Conservation (phyloP, 495 filamentous ascomycete species). For the Aspergillus panamensis region DNA sequence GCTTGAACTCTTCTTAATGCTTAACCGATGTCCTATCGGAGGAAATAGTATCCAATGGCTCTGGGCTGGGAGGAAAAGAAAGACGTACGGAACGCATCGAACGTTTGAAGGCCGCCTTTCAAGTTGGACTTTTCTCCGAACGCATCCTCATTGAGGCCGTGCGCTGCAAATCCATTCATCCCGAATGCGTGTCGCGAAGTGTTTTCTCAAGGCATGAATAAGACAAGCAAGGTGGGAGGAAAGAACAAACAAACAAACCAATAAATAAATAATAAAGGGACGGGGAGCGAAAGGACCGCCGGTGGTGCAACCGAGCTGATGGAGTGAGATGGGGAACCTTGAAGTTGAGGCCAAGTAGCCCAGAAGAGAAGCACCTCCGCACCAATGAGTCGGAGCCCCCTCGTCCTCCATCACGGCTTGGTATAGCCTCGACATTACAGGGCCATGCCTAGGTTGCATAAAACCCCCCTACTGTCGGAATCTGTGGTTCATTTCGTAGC, state of each 20-base stretch:
- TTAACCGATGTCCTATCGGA: too few relatives aligned
- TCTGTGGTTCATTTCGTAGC: neutral
- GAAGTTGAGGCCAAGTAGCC: conserved; percentile 41
- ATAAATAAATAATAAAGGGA: conserved; percentile 15
- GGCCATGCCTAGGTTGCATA: neutral
- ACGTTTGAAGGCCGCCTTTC: conserved; percentile 66
- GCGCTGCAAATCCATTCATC: conserved; percentile 71
- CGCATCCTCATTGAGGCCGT: conserved; percentile 68
- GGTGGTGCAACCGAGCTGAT: neutral
- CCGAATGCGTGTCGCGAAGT: conserved; percentile 25
- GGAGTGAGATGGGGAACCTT: conserved; percentile 24
- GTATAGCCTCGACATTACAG: neutral
- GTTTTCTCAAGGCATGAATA: conserved; percentile 29
- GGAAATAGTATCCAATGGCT: too few relatives aligned
- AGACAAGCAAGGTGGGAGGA: neutral
- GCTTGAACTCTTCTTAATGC: neutral
- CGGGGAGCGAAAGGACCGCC: conserved; percentile 3
- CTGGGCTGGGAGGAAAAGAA: neutral
- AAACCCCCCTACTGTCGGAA: neutral
- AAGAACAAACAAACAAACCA: conserved; percentile 17
- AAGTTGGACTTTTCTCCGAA: conserved; percentile 69
- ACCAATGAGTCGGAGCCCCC: neutral
- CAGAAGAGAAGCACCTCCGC: conserved; percentile 16
- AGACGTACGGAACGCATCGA: conserved; percentile 93
- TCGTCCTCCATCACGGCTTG: neutral